Conservation (phyloP, 192 early-diverging fungal genomes). For the Dispira parvispora region DNA sequence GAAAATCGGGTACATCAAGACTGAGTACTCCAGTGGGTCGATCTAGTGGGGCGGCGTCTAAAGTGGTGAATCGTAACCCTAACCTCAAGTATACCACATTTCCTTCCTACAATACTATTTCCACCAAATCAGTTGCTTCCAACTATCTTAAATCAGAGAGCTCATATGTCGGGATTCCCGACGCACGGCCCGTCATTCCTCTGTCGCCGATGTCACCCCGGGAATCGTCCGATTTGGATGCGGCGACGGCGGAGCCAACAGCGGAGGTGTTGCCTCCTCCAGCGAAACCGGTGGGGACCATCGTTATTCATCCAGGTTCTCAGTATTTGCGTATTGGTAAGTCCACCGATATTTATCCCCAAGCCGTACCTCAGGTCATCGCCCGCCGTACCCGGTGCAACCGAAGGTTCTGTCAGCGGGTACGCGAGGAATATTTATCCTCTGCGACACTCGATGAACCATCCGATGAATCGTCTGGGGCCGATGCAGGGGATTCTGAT, state of each 20-base stretch:
- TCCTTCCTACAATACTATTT: slow-evolving; percentile 4
- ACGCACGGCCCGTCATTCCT: not conserved
- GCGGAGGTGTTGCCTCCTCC: not conserved
- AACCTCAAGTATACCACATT: slow-evolving; percentile 6
- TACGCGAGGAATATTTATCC: too few species aligned
- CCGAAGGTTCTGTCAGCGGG: too few species aligned
- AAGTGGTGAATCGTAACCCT: not conserved
- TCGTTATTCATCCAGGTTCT: slow-evolving; percentile 81
- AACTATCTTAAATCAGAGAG: not conserved
- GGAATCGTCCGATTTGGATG: not conserved
- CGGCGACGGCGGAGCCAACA: not conserved
- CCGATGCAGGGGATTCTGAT: slow-evolving; percentile 9
- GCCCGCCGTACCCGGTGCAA: slow-evolving; percentile 37
- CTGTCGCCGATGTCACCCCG: not conserved
- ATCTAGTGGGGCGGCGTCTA: not conserved
- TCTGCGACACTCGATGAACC: slow-evolving; percentile 11
- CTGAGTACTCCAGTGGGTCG: too few species aligned
- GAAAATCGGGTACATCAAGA: too few species aligned
- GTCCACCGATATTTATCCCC: slow-evolving; percentile 66
- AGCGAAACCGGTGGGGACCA: slow-evolving; percentile 10
- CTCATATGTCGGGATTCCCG: not conserved
- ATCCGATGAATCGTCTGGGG: slow-evolving; percentile 3
- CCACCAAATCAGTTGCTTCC: not conserved
- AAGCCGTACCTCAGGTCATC: slow-evolving; percentile 60
- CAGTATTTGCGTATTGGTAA: slow-evolving; percentile 62